Conservation (phyloP, 371 early-diverging fungal species). For the Mucor plumbeus region DNA sequence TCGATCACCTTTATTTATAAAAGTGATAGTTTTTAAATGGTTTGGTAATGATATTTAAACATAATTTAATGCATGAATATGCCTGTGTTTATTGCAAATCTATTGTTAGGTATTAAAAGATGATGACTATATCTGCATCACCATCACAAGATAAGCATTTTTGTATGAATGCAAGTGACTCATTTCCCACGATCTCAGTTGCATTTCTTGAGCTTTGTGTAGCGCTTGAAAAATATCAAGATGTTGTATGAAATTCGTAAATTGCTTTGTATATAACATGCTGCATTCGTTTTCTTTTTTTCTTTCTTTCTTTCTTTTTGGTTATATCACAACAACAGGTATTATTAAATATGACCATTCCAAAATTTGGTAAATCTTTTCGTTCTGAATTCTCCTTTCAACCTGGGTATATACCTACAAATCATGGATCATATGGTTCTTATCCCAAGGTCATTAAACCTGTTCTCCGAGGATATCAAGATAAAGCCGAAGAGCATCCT, state of each 20-base stretch:
- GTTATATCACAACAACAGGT: too few species aligned
- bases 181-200: neutral
- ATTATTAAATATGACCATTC: neutral
- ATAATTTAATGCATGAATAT: too few species aligned
- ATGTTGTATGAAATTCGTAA: neutral
- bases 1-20: too few species aligned
- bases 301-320: too few species aligned
- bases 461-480: conserved; percentile 18
- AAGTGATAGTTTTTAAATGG: too few species aligned
- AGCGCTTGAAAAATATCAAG: neutral
- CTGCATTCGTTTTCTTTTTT: too few species aligned
- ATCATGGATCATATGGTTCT: conserved; percentile 50
- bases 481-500: conserved; percentile 24
- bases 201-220: neutral
- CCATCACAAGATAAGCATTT: neutral
- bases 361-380: conserved; percentile 45
- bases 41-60: too few species aligned
- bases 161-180: neutral
- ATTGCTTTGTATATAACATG: too few species aligned
- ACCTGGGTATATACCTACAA: conserved; percentile 42
- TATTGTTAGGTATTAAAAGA: too few species aligned
- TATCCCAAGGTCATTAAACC: conserved; percentile 22
- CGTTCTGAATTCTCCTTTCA: conserved; percentile 52
- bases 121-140: neutral
- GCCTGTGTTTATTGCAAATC: too few species aligned